Conservation (phyloP, 306 rosid genomes). For the Calophaca sinica region DNA sequence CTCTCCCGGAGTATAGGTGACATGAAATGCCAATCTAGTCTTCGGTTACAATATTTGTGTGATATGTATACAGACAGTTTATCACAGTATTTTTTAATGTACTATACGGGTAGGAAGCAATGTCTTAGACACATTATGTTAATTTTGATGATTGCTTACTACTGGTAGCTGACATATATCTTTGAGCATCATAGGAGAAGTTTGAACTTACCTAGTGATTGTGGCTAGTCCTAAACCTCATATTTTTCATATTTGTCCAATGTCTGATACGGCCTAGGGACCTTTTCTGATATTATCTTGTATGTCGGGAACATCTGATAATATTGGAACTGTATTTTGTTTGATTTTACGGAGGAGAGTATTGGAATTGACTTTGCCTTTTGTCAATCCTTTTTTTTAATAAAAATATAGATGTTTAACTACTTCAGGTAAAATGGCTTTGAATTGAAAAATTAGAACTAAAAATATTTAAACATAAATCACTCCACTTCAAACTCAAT, state of each 20-base stretch:
- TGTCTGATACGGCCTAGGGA: background rate
- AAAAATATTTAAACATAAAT: no score
- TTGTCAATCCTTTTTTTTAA: no score
- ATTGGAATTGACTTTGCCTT: background rate
- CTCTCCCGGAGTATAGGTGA: slow-evolving; percentile 40
- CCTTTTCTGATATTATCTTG: slow-evolving; percentile 14
- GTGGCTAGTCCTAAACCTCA: background rate
- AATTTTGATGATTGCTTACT: slow-evolving; percentile 28
- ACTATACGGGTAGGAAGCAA: slow-evolving; percentile 41
- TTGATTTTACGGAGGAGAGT: background rate
- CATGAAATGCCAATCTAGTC: slow-evolving; percentile 34
- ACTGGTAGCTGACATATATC: slow-evolving; percentile 10
- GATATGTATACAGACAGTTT: slow-evolving; percentile 36
- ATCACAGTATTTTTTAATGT: slow-evolving; percentile 45
- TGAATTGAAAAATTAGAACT: no score
- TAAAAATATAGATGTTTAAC: no score
- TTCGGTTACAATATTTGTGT: slow-evolving; percentile 30
- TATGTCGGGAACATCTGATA: slow-evolving; percentile 18
- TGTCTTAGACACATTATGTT: slow-evolving; percentile 37
- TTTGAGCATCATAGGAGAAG: slow-evolving; percentile 23
- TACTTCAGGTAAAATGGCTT: no score
- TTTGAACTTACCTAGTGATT: slow-evolving; percentile 19
- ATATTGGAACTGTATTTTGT: background rate
- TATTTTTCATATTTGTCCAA: background rate
- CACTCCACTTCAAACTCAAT: no score